A percentile compares a stretch with the other conserved stretches of the same genome.
phyloP scores from a whole-genome alignment of 768 basidiomycete species.

The Lentinus brumalis region DNA sequence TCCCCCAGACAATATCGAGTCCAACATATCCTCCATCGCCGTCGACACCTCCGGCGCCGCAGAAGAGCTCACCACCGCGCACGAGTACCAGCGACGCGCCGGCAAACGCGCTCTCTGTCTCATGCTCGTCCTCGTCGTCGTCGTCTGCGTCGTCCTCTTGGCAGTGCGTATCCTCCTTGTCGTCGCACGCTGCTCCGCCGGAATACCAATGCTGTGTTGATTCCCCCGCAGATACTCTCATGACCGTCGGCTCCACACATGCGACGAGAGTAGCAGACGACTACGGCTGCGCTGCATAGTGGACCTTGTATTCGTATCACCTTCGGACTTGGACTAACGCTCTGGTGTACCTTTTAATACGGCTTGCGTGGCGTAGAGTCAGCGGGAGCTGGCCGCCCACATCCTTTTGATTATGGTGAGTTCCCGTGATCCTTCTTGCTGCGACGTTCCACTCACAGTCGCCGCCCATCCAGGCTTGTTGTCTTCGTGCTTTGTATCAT shows the following conservation, averaged over 20 bases:
- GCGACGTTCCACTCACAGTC: too few relatives aligned
- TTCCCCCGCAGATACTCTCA: constrained; percentile 27
- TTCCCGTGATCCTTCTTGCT: too few relatives aligned
- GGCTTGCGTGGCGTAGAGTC: too few relatives aligned
- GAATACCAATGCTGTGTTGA: constrained; percentile 30
- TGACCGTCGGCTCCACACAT: constrained; percentile 11
- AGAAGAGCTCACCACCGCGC: constrained; percentile 84
- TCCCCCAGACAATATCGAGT: constrained; percentile 86
- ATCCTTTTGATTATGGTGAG: too few relatives aligned
- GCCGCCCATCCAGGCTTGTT: too few relatives aligned
- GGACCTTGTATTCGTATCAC: too few relatives aligned
- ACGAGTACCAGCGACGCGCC: constrained; percentile 93
- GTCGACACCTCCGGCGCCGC: constrained; percentile 81
- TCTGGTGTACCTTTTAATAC: too few relatives aligned
- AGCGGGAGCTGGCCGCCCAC: too few relatives aligned
- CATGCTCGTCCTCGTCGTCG: constrained; percentile 83
- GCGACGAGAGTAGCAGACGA: too few relatives aligned
- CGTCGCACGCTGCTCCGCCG: constrained; percentile 28
- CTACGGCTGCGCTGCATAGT: too few relatives aligned
- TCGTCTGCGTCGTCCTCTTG: constrained; percentile 84
- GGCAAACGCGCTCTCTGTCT: constrained; percentile 89
- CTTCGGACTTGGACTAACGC: too few relatives aligned
- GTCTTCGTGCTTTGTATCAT: too few relatives aligned
- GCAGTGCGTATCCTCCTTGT: constrained; percentile 66
- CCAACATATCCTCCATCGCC: constrained; percentile 86